Conservation (phyloP, 1,284 basidiomycete species). For the Apiotrichum brassicae region DNA sequence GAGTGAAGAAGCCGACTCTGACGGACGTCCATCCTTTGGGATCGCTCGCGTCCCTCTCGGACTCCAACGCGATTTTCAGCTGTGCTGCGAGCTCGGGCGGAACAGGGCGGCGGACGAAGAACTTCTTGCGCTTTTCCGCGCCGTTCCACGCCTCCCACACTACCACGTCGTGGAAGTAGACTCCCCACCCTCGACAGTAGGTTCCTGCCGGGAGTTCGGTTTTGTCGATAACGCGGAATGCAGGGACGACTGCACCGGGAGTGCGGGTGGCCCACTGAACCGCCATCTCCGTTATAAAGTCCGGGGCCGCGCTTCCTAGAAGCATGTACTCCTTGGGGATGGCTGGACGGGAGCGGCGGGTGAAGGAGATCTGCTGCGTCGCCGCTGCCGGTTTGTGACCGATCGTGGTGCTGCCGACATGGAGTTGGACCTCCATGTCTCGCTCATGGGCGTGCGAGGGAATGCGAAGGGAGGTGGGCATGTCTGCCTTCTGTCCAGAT, state of each 20-base stretch:
- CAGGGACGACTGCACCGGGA: not conserved
- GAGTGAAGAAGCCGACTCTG: not conserved
- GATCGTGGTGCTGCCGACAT: no score
- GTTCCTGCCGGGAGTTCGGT: not conserved
- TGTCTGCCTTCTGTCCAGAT: no score
- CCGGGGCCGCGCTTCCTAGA: not conserved
- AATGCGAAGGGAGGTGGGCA: no score
- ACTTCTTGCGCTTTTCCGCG: not conserved
- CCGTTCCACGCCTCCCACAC: slow-evolving; percentile 4
- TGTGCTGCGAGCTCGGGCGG: no score
- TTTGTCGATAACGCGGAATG: not conserved
- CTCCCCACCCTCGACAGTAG: slow-evolving; percentile 1
- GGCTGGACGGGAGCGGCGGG: no score
- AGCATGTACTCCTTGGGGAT: no score
- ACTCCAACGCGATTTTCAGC: not conserved
- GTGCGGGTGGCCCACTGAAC: not conserved
- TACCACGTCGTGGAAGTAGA: not conserved
- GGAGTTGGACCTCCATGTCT: no score
- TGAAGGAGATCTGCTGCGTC: not conserved
- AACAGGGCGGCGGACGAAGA: not conserved
- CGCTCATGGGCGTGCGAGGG: no score
- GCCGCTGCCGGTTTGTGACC: no score
- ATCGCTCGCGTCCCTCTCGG: not conserved
- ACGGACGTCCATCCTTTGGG: not conserved
- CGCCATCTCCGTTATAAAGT: not conserved